phyloP scores from a whole-genome alignment of 345 rosid species.

The Sisymbrium altissimum region DNA sequence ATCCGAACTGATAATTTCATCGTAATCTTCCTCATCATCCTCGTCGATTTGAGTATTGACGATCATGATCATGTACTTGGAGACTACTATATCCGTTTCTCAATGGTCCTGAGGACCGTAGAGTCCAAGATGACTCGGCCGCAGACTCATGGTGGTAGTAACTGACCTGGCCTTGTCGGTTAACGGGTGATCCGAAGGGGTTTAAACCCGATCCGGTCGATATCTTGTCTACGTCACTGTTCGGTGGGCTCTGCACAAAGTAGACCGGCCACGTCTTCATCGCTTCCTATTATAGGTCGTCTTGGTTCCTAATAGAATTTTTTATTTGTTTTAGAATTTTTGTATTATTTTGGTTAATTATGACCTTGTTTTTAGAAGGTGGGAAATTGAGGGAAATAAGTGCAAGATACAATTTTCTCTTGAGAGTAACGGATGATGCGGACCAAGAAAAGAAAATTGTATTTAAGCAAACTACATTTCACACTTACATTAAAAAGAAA shows the following conservation, averaged over 20 bases:
- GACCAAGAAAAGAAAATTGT: not conserved
- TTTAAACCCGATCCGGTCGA: slow-evolving; percentile 65
- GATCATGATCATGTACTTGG: slow-evolving; percentile 23
- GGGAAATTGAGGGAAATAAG: not conserved
- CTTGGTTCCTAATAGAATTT: not conserved
- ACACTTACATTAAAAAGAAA: not conserved
- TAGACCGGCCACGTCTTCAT: slow-evolving; percentile 44
- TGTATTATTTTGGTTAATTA: not conserved
- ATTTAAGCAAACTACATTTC: not conserved
- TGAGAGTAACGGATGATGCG: slow-evolving; percentile 18
- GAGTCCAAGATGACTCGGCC: slow-evolving; percentile 69
- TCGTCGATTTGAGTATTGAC: not conserved
- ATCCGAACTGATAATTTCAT: slow-evolving; percentile 20
- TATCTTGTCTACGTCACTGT: slow-evolving; percentile 76
- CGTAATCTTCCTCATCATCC: slow-evolving; percentile 31
- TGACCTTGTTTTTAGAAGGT: not conserved
- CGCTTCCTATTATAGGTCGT: not conserved
- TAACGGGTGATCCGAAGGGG: slow-evolving; percentile 59
- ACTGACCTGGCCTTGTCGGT: slow-evolving; percentile 63
- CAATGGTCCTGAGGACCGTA: slow-evolving; percentile 60
- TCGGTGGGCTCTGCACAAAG: slow-evolving; percentile 87
- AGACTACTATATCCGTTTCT: slow-evolving; percentile 61
- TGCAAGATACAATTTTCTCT: not conserved
- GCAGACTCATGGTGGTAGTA: slow-evolving; percentile 67
- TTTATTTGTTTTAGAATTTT: not conserved